phyloP scores from a whole-genome alignment of 371 early-diverging fungal species.

The Mucor plumbeus region DNA sequence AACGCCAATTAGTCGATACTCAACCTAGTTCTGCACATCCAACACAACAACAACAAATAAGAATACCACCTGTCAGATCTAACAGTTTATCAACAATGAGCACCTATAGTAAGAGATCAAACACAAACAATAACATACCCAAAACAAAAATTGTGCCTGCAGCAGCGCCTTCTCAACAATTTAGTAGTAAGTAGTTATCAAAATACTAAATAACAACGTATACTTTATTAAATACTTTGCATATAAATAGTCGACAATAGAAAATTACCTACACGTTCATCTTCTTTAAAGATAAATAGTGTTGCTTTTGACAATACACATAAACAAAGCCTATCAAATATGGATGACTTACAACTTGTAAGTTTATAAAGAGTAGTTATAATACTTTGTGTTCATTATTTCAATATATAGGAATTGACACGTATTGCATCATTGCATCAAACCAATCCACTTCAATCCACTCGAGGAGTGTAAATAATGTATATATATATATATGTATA shows the following conservation, averaged over 20 bases:
- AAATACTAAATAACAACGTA: not conserved
- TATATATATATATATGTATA: too few relatives aligned
- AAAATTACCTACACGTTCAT: slow-evolving; percentile 20
- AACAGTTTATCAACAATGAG: slow-evolving; percentile 23
- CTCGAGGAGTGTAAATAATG: too few relatives aligned
- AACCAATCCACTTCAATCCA: too few relatives aligned
- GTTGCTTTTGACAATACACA: slow-evolving; percentile 30
- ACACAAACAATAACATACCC: not conserved
- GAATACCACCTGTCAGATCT: slow-evolving; percentile 8
- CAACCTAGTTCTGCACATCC: not conserved
- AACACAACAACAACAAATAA: not conserved
- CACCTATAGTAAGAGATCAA: not conserved
- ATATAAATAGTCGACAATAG: not conserved
- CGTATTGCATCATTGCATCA: slow-evolving; percentile 7
- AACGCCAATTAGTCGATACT: slow-evolving; percentile 15
- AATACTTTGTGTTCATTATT: not conserved
- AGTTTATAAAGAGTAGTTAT: not conserved
- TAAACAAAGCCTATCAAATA: slow-evolving; percentile 32
- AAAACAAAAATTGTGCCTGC: not conserved
- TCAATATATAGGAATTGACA: not conserved
- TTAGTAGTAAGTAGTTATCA: not conserved
- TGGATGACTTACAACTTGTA: slow-evolving; percentile 49
- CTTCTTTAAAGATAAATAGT: slow-evolving; percentile 22
- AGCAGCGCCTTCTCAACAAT: not conserved
- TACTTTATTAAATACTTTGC: not conserved